These are phyloP conservation scores for Triticum turgidum DNA, from an alignment of 176 grass and related monocot species.

Conservation along the genomic window DNA sequence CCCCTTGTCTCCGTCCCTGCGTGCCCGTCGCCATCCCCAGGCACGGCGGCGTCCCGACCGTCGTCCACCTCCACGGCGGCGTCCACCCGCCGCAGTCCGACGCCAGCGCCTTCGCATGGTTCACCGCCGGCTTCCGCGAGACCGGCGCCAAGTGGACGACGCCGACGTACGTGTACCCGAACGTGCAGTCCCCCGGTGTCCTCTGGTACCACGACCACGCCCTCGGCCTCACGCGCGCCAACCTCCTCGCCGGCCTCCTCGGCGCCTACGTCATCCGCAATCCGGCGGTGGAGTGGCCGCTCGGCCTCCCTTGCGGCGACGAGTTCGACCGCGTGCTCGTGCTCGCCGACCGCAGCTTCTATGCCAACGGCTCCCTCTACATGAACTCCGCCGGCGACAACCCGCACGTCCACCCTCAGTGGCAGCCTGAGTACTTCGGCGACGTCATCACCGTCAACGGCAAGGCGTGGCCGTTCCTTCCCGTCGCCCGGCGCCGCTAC, in stretches of 20 bases:
- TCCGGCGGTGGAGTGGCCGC: slow-evolving; percentile 14
- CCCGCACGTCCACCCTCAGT: slow-evolving; percentile 46
- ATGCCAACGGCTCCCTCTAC: slow-evolving; percentile 50
- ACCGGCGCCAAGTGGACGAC: slow-evolving; percentile 36
- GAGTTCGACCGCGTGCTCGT: slow-evolving; percentile 50
- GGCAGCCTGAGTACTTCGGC: slow-evolving; percentile 80
- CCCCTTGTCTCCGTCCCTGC: too few species aligned
- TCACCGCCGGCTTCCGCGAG: slow-evolving; percentile 55
- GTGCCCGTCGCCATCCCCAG: slow-evolving; percentile 45
- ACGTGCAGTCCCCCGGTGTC: slow-evolving; percentile 54
- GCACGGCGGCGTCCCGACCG: slow-evolving; percentile 64
- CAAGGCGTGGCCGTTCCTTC: slow-evolving; percentile 72
- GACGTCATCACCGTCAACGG: slow-evolving; percentile 63
- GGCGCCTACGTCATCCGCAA: slow-evolving; percentile 60
- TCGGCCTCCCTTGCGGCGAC: slow-evolving; percentile 57
- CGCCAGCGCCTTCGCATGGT: slow-evolving; percentile 65
- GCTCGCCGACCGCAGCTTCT: slow-evolving; percentile 72
- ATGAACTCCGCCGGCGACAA: slow-evolving; percentile 56
- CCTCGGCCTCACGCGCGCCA: slow-evolving; percentile 64
- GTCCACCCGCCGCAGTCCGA: slow-evolving; percentile 54
- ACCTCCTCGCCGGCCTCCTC: slow-evolving; percentile 76
- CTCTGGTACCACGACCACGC: slow-evolving; percentile 86
- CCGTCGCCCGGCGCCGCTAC: slow-evolving; percentile 49
- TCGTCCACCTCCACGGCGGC: slow-evolving; percentile 75
- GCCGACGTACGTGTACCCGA: slow-evolving; percentile 56